Conservation (phyloP, 768 basidiomycete genomes). For the Mycena vulgaris region DNA sequence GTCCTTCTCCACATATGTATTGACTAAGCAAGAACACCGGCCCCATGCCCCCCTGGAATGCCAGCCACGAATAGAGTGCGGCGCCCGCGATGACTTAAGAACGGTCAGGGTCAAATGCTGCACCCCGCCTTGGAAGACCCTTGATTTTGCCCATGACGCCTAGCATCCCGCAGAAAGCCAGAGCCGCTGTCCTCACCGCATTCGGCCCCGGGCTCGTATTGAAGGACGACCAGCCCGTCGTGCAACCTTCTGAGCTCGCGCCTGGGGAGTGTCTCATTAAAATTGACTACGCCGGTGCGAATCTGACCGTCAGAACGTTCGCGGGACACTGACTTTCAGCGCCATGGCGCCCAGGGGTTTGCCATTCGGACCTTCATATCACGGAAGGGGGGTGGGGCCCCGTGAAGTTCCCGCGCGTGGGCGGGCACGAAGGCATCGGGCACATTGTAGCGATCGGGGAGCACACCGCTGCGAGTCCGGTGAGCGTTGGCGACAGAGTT, state of each 20-base stretch:
- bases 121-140: not conserved
- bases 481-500: slow-evolving; percentile 83
- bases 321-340: not conserved
- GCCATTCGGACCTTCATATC: slow-evolving; percentile 85
- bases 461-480: slow-evolving; percentile 61
- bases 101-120: too few relatives aligned
- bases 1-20: too few relatives aligned
- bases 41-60: too few relatives aligned
- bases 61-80: too few relatives aligned
- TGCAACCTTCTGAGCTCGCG: slow-evolving; percentile 66
- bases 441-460: slow-evolving; percentile 83
- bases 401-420: slow-evolving; percentile 70
- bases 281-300: slow-evolving; percentile 74
- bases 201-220: slow-evolving; percentile 49
- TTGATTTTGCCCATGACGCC: slow-evolving; percentile 5
- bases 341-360: slow-evolving; percentile 52
- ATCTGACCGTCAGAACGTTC: not conserved
- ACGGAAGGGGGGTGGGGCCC: slow-evolving; percentile 78
- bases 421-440: slow-evolving; percentile 88
- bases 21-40: too few relatives aligned
- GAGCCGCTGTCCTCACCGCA: slow-evolving; percentile 54
- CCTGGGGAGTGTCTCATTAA: slow-evolving; percentile 82
- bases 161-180: slow-evolving; percentile 54
- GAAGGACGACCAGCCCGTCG: slow-evolving; percentile 66
- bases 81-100: too few relatives aligned